phyloP scores from a whole-genome alignment of 1,284 basidiomycete species.

The Flammula alnicola region DNA sequence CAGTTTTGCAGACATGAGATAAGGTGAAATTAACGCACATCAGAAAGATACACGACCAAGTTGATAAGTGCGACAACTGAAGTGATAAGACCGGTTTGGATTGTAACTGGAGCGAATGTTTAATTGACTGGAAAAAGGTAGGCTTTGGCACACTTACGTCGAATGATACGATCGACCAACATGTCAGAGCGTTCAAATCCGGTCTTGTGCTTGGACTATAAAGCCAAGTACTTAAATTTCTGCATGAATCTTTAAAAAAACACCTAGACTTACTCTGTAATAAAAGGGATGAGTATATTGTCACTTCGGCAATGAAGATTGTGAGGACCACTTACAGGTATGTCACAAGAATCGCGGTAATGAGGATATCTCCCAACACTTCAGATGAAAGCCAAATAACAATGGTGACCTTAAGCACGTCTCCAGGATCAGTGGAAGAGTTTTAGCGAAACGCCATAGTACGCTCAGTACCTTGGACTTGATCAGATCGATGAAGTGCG shows the following conservation, averaged over 20 bases:
- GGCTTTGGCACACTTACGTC: slow-evolving; percentile 36
- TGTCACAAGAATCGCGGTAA: slow-evolving; percentile 38
- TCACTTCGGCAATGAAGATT: too few species aligned
- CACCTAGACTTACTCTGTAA: too few species aligned
- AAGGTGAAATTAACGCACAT: slow-evolving; percentile 27
- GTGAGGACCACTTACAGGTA: slow-evolving; percentile 34
- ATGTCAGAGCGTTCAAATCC: slow-evolving; percentile 33
- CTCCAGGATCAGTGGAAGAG: neutral
- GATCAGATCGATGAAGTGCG: slow-evolving; percentile 24
- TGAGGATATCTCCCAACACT: slow-evolving; percentile 38
- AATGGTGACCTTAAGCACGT: slow-evolving; percentile 29
- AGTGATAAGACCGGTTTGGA: slow-evolving; percentile 24
- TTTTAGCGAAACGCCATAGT: neutral
- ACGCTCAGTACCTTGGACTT: slow-evolving; percentile 22
- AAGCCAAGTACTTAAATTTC: too few species aligned
- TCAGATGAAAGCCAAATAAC: slow-evolving; percentile 36
- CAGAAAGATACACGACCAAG: slow-evolving; percentile 36
- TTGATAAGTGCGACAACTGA: slow-evolving; percentile 38
- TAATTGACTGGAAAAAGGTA: neutral
- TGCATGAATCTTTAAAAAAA: too few species aligned
- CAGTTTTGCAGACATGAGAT: neutral
- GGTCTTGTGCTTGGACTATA: slow-evolving; percentile 43
- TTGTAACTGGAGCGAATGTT: slow-evolving; percentile 14
- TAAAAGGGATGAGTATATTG: too few species aligned
- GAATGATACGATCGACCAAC: slow-evolving; percentile 42